These are phyloP conservation scores for Colletotrichum paranaense DNA, from an alignment of 2,329 filamentous ascomycete species.

Conservation along the genomic window DNA sequence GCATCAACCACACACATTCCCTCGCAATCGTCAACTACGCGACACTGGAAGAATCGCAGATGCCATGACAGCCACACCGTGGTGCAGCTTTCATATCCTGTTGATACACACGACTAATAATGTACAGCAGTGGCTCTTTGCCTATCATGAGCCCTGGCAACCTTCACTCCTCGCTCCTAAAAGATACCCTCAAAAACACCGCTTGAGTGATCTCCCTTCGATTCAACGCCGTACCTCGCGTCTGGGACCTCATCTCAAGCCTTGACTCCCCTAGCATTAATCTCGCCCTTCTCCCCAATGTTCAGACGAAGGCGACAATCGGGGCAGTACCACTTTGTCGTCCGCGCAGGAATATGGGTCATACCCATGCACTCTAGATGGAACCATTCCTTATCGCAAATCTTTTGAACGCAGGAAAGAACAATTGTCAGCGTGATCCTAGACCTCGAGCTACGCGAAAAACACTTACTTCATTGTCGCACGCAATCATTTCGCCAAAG, in stretches of 20 bases:
- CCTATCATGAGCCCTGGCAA: background rate
- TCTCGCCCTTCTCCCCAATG: slow-evolving; percentile 72
- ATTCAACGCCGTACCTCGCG: background rate
- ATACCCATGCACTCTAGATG: slow-evolving; percentile 83
- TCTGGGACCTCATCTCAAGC: slow-evolving; percentile 44
- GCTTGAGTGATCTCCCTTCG: too few species aligned
- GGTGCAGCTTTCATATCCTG: background rate
- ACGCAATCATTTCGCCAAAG: slow-evolving; percentile 86
- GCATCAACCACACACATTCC: too few species aligned
- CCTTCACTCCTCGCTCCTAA: background rate
- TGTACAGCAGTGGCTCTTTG: background rate
- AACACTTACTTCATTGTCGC: slow-evolving; percentile 78
- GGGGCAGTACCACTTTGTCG: slow-evolving; percentile 87
- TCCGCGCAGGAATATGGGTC: slow-evolving; percentile 73
- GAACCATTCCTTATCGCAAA: slow-evolving; percentile 88
- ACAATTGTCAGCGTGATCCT: slow-evolving; percentile 15
- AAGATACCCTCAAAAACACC: too few species aligned
- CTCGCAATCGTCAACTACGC: too few species aligned
- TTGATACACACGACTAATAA: slow-evolving; percentile 3
- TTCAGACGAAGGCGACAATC: slow-evolving; percentile 75
- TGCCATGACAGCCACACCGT: background rate
- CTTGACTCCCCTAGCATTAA: slow-evolving; percentile 68
- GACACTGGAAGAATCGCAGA: background rate
- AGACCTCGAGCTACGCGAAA: slow-evolving; percentile 30
- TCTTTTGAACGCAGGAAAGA: slow-evolving; percentile 48